Evolutionary conservation across 768 basidiomycete species (phyloP).

Genomic region (Harrya chromipes): DNA sequence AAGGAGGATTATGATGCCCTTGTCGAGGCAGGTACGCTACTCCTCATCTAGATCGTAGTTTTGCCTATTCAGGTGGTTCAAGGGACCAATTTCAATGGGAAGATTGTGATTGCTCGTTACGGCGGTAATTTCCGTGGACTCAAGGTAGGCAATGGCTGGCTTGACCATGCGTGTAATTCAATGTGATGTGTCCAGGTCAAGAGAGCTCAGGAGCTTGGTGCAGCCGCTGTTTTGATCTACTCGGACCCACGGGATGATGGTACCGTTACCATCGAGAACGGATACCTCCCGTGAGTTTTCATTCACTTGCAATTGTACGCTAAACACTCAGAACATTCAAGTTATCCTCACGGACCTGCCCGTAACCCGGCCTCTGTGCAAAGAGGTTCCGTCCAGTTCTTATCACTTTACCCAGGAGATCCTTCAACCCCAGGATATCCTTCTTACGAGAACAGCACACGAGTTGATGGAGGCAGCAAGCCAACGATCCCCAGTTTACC

Average conservation of each 20-base stretch:
- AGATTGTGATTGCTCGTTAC: constrained; percentile 78
- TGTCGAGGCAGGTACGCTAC: constrained; percentile 40
- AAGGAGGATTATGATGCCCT: constrained; percentile 65
- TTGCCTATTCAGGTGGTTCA: constrained; percentile 1
- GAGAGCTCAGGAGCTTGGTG: constrained; percentile 86
- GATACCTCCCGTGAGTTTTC: constrained; percentile 54
- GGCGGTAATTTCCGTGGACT: constrained; percentile 84
- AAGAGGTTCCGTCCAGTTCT: constrained; percentile 78
- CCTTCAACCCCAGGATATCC: constrained; percentile 89
- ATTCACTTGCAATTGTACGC: not conserved
- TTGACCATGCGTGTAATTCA: constrained; percentile 8
- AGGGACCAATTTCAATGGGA: constrained; percentile 70
- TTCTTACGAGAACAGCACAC: constrained; percentile 76
- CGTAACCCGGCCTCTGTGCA: constrained; percentile 82
- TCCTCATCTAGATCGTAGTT: not conserved
- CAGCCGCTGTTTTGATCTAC: constrained; percentile 77
- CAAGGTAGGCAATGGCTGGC: constrained; percentile 49
- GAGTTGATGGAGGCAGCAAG: constrained; percentile 57
- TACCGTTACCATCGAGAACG: constrained; percentile 70
- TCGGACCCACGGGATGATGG: constrained; percentile 89
- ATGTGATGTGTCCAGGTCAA: constrained; percentile 54
- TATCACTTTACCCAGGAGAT: constrained; percentile 68
- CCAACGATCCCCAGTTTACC: constrained; percentile 86
- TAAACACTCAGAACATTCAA: constrained; percentile 1
- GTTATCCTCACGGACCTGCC: constrained; percentile 76